Evolutionary conservation across 2,329 filamentous ascomycete genomes (phyloP).

Genomic region (Elsinoe fawcettii): DNA sequence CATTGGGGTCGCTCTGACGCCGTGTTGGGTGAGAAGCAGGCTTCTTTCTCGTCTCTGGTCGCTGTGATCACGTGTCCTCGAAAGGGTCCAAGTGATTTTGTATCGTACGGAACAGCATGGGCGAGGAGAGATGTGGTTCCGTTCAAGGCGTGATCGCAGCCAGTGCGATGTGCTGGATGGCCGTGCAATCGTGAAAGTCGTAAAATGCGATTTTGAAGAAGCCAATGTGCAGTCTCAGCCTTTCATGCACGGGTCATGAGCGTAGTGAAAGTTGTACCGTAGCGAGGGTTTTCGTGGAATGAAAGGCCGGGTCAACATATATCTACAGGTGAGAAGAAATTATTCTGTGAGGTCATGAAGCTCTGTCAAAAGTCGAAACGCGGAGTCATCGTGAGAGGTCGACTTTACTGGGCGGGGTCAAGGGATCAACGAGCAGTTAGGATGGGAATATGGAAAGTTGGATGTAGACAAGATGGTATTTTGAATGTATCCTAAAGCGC

Average conservation of each 20-base stretch:
- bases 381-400: background rate
- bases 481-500: background rate
- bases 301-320: background rate
- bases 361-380: background rate
- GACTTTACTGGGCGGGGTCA: too few relatives aligned
- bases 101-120: background rate
- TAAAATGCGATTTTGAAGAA: background rate
- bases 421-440: too few relatives aligned
- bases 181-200: conserved; percentile 4
- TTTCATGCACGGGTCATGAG: background rate
- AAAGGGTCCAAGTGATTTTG: background rate
- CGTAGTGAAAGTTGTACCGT: too few relatives aligned
- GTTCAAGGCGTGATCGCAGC: background rate
- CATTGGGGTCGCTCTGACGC: conserved; percentile 45
- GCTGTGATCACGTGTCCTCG: background rate
- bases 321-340: background rate
- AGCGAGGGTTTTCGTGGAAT: background rate
- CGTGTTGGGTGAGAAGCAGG: background rate
- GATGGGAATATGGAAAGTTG: background rate
- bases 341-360: conserved; percentile 12
- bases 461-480: background rate
- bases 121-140: background rate
- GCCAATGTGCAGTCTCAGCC: background rate
- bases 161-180: background rate
- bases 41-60: background rate